phyloP scores from a whole-genome alignment of 2,329 filamentous ascomycete genomes.

The Colletotrichum eleusines region DNA sequence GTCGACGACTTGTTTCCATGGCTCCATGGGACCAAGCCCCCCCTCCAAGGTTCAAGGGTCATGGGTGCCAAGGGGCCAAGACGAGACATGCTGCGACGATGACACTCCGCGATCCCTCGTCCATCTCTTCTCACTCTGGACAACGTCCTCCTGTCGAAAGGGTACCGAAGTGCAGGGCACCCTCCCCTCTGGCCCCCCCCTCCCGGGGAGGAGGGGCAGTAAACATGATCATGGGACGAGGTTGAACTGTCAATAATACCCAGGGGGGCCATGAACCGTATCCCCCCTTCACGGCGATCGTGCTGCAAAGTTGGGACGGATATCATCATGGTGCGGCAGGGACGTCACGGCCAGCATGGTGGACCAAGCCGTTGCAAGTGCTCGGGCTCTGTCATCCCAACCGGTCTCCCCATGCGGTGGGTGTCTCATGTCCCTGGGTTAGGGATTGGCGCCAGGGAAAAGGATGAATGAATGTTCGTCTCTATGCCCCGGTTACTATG shows the following conservation, averaged over 20 bases:
- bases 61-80: constrained; percentile 6
- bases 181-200: background rate
- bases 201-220: background rate
- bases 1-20: constrained; percentile 27
- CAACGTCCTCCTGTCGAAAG: background rate
- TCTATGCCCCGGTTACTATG: constrained; percentile 14
- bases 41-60: background rate
- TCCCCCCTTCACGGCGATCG: constrained; percentile 38
- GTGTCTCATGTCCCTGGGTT: constrained; percentile 28
- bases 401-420: constrained; percentile 25
- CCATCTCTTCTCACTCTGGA: background rate
- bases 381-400: constrained; percentile 25
- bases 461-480: constrained; percentile 5
- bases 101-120: constrained; percentile 24
- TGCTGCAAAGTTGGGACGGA: constrained; percentile 32
- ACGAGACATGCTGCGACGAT: constrained; percentile 35
- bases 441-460: constrained; percentile 27
- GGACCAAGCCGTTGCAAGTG: constrained; percentile 19
- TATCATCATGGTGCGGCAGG: constrained; percentile 36
- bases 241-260: background rate
- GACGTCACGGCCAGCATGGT: constrained; percentile 28
- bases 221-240: constrained; percentile 27
- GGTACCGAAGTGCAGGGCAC: background rate
- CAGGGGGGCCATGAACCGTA: background rate
- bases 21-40: background rate